Conservation (phyloP, 1,284 basidiomycete species). For the Coniophora puteana region DNA sequence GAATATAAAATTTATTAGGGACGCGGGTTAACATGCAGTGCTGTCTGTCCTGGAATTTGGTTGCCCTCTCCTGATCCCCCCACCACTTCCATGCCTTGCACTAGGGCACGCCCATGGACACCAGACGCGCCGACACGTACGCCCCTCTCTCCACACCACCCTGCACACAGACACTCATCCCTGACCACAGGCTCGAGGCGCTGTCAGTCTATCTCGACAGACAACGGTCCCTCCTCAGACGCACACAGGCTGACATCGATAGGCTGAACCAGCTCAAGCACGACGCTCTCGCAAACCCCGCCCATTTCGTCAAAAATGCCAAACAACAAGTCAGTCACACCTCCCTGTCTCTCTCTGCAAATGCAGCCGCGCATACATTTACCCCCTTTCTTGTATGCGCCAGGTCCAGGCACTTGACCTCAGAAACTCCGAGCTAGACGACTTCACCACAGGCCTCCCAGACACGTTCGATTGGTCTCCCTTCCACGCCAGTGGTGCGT, state of each 20-base stretch:
- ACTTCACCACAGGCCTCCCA: constrained; percentile 29
- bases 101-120: constrained; percentile 41
- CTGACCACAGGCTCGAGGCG: constrained; percentile 50
- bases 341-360: too few relatives aligned
- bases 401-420: constrained; percentile 10
- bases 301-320: constrained; percentile 26
- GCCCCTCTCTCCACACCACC: constrained; percentile 15
- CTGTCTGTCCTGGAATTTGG: too few relatives aligned
- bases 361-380: too few relatives aligned
- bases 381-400: too few relatives aligned
- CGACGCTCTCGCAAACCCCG: constrained; percentile 30
- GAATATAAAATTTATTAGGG: too few relatives aligned
- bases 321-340: constrained; percentile 31
- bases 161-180: constrained; percentile 11
- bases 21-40: too few relatives aligned
- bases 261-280: constrained; percentile 42
- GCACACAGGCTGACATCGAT: constrained; percentile 58
- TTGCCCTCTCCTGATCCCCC: too few relatives aligned
- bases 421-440: constrained; percentile 31
- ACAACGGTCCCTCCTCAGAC: constrained; percentile 53
- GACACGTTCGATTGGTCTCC: constrained; percentile 27
- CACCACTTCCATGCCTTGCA: constrained; percentile 31
- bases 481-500: constrained; percentile 28
- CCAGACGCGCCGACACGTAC: constrained; percentile 56
- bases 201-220: constrained; percentile 60